A percentile compares a stretch with the other conserved stretches of the same genome.
phyloP scores from a whole-genome alignment of 371 early-diverging fungal species.

The Saksenaea oblongispora region DNA sequence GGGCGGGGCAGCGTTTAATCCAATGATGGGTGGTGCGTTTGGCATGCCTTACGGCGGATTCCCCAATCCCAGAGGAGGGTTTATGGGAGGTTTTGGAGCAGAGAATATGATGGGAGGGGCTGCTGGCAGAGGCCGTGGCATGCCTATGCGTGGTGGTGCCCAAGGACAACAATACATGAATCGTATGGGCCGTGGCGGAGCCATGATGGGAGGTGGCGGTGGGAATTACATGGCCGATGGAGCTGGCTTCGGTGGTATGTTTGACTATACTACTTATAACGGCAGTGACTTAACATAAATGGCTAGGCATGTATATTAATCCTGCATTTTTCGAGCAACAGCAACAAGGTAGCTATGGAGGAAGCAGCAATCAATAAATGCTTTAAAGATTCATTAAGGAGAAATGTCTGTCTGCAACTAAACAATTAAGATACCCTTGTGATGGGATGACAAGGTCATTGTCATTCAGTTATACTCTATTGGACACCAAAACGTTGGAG shows the following conservation, averaged over 20 bases:
- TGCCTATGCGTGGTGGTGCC: slow-evolving; percentile 23
- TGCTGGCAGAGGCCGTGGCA: slow-evolving; percentile 21
- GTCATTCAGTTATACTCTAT: too few relatives aligned
- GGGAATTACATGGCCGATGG: slow-evolving; percentile 19
- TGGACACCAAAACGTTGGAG: too few relatives aligned
- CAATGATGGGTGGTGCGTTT: slow-evolving; percentile 31
- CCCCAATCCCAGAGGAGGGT: slow-evolving; percentile 34
- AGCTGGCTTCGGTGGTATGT: slow-evolving; percentile 28
- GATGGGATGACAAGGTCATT: too few relatives aligned
- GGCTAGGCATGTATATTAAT: slow-evolving; percentile 47
- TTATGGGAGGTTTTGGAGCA: slow-evolving; percentile 31
- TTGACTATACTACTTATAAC: not conserved
- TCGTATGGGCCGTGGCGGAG: slow-evolving; percentile 29
- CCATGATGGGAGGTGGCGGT: slow-evolving; percentile 31
- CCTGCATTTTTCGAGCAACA: slow-evolving; percentile 55
- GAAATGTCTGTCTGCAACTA: too few relatives aligned
- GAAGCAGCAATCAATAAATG: not conserved
- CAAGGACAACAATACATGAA: slow-evolving; percentile 22
- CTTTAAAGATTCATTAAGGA: not conserved
- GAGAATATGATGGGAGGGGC: slow-evolving; percentile 34
- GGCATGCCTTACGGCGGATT: slow-evolving; percentile 28
- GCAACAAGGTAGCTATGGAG: slow-evolving; percentile 9
- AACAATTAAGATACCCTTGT: too few relatives aligned
- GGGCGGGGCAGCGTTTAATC: slow-evolving; percentile 21
- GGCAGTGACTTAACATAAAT: not conserved